Percentiles rank a stretch among this genome's conserved stretches.
Conservation (phyloP, 441 rosid species). For the Jatropha multifida region DNA sequence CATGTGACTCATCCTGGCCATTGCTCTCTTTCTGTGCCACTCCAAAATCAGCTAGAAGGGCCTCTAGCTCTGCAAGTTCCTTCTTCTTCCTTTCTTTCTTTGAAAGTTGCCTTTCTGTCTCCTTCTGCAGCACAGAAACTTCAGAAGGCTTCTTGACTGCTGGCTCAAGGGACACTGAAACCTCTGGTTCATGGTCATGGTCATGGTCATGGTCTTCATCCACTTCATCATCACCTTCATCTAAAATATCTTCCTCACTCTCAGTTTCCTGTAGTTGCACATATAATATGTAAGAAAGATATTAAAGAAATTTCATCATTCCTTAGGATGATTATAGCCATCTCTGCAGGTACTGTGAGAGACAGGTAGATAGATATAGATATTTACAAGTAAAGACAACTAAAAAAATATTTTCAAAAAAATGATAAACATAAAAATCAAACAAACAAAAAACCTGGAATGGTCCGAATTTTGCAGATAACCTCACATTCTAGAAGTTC, state of each 20-base stretch:
- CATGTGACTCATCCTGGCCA: conserved; percentile 45
- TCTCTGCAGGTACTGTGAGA: background rate
- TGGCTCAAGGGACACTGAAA: conserved; percentile 42
- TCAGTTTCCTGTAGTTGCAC: conserved; percentile 61
- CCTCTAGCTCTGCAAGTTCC: conserved; percentile 80
- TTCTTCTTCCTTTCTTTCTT: conserved; percentile 77
- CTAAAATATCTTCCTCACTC: conserved; percentile 76
- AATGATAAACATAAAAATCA: no score
- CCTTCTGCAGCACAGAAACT: conserved; percentile 49
- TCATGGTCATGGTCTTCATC: conserved; percentile 46
- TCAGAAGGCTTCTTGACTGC: conserved; percentile 43
- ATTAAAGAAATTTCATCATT: background rate
- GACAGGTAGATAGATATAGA: no score
- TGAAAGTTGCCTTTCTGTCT: conserved; percentile 73
- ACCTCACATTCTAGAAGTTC: background rate
- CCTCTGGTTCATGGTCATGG: conserved; percentile 50
- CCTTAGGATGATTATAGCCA: background rate
- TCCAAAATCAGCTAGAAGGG: conserved; percentile 67
- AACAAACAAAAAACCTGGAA: no score
- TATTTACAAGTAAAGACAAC: no score
- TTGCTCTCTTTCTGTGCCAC: conserved; percentile 43
- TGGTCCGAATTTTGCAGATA: background rate
- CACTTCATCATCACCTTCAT: conserved; percentile 72
- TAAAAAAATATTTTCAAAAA: no score
- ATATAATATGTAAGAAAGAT: background rate